Conservation (phyloP, 2,329 filamentous ascomycete genomes). For the Clonostachys solani region DNA sequence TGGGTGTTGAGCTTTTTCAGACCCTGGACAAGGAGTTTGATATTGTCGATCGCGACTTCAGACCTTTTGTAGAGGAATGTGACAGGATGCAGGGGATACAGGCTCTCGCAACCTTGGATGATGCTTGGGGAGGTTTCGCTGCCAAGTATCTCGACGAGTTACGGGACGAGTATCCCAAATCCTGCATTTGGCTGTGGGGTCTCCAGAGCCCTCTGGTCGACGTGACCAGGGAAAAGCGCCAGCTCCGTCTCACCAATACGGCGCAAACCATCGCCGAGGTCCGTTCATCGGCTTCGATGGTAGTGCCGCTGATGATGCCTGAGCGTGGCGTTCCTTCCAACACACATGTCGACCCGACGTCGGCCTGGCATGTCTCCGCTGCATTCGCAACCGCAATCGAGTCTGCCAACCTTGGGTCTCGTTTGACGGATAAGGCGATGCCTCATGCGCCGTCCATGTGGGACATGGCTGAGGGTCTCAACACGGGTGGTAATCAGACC, state of each 20-base stretch:
- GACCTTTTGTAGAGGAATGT: conserved; percentile 87
- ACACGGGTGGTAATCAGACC: conserved; percentile 72
- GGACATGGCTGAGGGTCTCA: conserved; percentile 62
- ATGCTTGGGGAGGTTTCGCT: conserved; percentile 79
- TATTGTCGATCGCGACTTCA: conserved; percentile 82
- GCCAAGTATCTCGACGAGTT: conserved; percentile 71
- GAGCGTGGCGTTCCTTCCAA: conserved; percentile 51
- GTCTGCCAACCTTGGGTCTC: conserved; percentile 70
- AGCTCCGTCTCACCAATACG: conserved; percentile 64
- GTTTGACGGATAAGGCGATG: conserved; percentile 49
- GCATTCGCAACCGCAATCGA: conserved; percentile 75
- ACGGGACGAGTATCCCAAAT: conserved; percentile 87
- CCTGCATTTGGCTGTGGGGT: conserved; percentile 82
- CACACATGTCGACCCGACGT: conserved; percentile 56
- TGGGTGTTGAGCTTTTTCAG: conserved; percentile 72
- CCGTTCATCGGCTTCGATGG: conserved; percentile 67
- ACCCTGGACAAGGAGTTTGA: conserved; percentile 77
- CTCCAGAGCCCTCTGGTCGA: conserved; percentile 58
- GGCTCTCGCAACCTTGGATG: conserved; percentile 65
- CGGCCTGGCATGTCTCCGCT: conserved; percentile 77
- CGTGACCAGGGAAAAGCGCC: conserved; percentile 44
- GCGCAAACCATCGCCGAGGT: conserved; percentile 68
- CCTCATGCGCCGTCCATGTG: conserved; percentile 45
- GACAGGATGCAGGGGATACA: conserved; percentile 90
- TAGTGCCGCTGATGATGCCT: conserved; percentile 69